Conservation (phyloP, 805 yeast species). For the Metschnikowia amazonensis region DNA sequence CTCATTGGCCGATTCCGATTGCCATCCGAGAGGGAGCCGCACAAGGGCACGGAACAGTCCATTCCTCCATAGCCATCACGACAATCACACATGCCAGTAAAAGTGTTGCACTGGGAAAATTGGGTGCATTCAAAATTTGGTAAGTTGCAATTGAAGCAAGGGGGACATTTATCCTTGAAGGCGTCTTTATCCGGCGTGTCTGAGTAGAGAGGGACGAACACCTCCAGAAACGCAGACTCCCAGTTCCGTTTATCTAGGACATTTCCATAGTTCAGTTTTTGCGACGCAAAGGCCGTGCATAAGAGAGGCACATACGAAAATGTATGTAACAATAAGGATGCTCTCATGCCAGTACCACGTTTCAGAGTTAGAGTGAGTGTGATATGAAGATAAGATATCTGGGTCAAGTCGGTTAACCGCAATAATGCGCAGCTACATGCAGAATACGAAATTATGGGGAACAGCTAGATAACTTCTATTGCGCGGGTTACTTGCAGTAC, state of each 20-base stretch:
- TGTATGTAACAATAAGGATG: not conserved
- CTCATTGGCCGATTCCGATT: slow-evolving; percentile 60
- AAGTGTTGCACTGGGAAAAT: slow-evolving; percentile 82
- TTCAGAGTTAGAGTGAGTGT: not conserved
- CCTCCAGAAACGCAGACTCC: slow-evolving; percentile 5
- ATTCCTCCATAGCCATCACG: slow-evolving; percentile 89
- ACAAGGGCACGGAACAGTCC: slow-evolving; percentile 83
- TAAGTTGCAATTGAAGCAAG: slow-evolving; percentile 91
- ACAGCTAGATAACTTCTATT: not conserved
- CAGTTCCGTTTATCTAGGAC: slow-evolving; percentile 7
- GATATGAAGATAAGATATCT: not conserved
- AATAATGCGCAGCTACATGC: slow-evolving; percentile 5
- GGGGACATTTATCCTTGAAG: slow-evolving; percentile 52
- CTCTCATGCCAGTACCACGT: slow-evolving; percentile 4
- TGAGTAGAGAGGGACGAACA: slow-evolving; percentile 4
- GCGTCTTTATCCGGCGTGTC: not conserved
- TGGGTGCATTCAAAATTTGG: slow-evolving; percentile 90
- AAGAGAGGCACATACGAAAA: not conserved
- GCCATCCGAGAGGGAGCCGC: slow-evolving; percentile 76
- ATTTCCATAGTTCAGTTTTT: not conserved
- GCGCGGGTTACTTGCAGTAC: not conserved
- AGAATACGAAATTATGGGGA: slow-evolving; percentile 5
- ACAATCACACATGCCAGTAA: slow-evolving; percentile 90
- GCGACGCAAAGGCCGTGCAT: not conserved
- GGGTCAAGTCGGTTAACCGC: slow-evolving; percentile 1